Evolutionary conservation across 257 asterid species (phyloP).

Genomic region (Schizonepeta tenuifolia): DNA sequence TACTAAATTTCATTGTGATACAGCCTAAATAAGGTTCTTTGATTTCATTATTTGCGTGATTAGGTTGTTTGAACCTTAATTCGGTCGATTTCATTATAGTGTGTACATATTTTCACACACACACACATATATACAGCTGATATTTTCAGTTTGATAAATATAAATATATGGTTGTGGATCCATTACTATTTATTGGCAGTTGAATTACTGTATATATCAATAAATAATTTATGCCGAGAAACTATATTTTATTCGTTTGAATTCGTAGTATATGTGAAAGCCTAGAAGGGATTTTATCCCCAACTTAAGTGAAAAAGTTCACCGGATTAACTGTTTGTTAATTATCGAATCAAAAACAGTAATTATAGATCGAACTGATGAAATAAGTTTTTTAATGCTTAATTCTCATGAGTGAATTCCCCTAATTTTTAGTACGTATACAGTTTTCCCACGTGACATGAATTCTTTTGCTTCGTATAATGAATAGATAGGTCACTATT

Average conservation of each 20-base stretch:
- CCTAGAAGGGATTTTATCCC: slow-evolving; percentile 21
- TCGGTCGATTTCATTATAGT: background rate
- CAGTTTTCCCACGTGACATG: no score
- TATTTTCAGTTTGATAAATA: slow-evolving; percentile 1
- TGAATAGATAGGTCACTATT: no score
- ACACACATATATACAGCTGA: no score
- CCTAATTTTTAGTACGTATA: no score
- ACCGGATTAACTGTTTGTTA: background rate
- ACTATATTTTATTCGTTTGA: slow-evolving; percentile 36
- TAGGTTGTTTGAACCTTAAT: background rate
- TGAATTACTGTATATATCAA: slow-evolving; percentile 41
- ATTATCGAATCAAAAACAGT: background rate
- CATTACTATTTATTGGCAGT: slow-evolving; percentile 44
- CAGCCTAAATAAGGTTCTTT: background rate
- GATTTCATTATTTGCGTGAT: background rate
- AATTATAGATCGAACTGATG: background rate
- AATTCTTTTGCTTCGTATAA: no score
- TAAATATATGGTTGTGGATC: slow-evolving; percentile 8
- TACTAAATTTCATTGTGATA: slow-evolving; percentile 7
- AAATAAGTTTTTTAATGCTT: background rate
- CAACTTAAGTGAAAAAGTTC: slow-evolving; percentile 11
- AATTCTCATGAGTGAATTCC: no score
- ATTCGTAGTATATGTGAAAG: slow-evolving; percentile 33
- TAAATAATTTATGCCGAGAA: slow-evolving; percentile 36
- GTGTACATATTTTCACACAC: background rate